Evolutionary conservation across 768 basidiomycete genomes (phyloP).

Genomic region (Leccinum obscurum): DNA sequence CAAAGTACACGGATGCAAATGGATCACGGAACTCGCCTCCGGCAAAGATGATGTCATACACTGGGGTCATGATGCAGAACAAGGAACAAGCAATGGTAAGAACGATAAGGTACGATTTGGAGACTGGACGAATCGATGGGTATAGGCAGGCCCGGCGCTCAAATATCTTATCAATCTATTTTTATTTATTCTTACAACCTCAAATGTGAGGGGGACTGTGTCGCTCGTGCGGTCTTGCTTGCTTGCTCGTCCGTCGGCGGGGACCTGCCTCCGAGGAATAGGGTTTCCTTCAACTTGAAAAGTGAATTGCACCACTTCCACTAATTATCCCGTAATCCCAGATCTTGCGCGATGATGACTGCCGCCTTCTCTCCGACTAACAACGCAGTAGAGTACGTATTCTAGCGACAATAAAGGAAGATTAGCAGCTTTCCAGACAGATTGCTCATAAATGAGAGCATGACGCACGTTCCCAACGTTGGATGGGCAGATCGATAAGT

Average conservation of each 20-base stretch:
- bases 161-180: too few species aligned
- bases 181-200: too few species aligned
- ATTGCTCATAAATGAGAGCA: too few species aligned
- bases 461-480: slow-evolving; percentile 26
- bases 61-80: neutral
- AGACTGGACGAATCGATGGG: too few species aligned
- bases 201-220: too few species aligned
- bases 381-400: slow-evolving; percentile 45
- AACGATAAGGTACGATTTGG: neutral
- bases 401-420: slow-evolving; percentile 16
- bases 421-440: neutral
- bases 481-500: slow-evolving; percentile 39
- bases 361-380: slow-evolving; percentile 64
- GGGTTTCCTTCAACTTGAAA: too few species aligned
- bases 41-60: neutral
- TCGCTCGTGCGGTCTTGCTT: too few species aligned
- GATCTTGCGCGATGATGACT: slow-evolving; percentile 55
- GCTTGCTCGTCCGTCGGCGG: too few species aligned
- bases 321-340: slow-evolving; percentile 12
- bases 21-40: neutral
- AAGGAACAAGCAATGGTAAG: neutral
- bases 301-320: too few species aligned
- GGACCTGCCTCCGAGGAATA: too few species aligned
- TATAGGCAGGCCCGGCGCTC: too few species aligned
- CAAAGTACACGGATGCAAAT: neutral